Evolutionary conservation across 306 rosid species (phyloP), one percentile per base, ranked within the genome.

Genomic region (Vigna trinervia): DNA sequence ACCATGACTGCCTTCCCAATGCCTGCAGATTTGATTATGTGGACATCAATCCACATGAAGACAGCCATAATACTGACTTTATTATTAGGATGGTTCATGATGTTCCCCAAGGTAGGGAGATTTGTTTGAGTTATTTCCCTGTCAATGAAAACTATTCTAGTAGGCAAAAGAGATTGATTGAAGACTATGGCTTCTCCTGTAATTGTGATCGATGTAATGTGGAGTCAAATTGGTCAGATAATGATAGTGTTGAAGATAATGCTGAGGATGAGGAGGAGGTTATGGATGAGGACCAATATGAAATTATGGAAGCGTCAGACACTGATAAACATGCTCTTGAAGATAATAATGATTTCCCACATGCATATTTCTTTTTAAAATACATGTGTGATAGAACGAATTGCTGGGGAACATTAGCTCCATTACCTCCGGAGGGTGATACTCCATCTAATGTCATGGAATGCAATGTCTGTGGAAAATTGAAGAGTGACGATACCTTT

Each of bases 1-100:
- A 93, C 80, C 96, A 93, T 38, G 97, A 90, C 32, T 93, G 96
- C 81, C 96, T 93, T 72, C 97, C 97, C 26, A 93, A 93, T 84
- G 96, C 97, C 39, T 93, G 97, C 81, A 84, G 97, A 53, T 93
- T 93, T 74, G 97, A 93, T 80, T 93, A 93, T 36, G 76, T 90
- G 1, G 97, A 93, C 28, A 4, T 62, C 9, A 71, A 41, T 56
- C 54, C 69, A 47, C 51, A 82, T 14, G 71, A 68, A 59, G 80
- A 14, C 14, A 0, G 56, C 15, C 71, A 68, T 71, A 88, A 87
- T 79, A 86, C 89, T 2, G 97, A 93, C 61, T 76, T 93, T 46
- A 61, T 85, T 23, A 79, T 93, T 73, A 81, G 97, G 72, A 88
- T 90, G 91, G 82, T 93, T 71, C 91, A 93, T 54, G 96, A 90